Evolutionary conservation across 768 basidiomycete genomes (phyloP), one percentile per base, ranked within the genome.

Genomic region (Tylopilus plumbeoviolaceoides): DNA sequence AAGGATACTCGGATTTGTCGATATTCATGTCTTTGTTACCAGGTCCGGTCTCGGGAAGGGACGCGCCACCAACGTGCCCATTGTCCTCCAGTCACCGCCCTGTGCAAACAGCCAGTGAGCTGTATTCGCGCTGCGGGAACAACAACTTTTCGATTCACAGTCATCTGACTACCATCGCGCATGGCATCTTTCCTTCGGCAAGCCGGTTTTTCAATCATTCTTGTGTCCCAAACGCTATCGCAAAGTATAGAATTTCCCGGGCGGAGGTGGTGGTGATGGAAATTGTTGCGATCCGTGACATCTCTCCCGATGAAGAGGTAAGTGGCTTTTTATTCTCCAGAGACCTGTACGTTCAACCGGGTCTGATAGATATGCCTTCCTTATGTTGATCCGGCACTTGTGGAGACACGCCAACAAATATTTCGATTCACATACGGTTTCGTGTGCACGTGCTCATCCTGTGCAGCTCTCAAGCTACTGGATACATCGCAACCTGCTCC

Each of bases 191-290:
- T 23, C 23, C 90, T 8, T 66, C 81, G 10, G 84, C 90, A 2
- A 91, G 90, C 61, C 77, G 88, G n/a, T 63, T 81, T 12, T 89
- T 91, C 72, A 92, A 92, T 62, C 90, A 92, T 62, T 89, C 87
- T 6, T 92, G 90, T 65, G 59, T 78, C 17, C 88, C 90, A 1
- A 90, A 89, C 58, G 85, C 86, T 15, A 79, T 78, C 23, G 73
- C 80, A 30, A 85, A 80, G 63, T 89, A 86, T 60, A 62, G 68
- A 42, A 69, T 88, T 15, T 61, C 56, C 21, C 63, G 58, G 2
- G 67, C 62, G 8, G 59, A 72, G 39, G 59, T 68, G 4, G 77
- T 81, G 3, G 56, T 56, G 12, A 86, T 91, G 84, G 78, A 87
- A 55, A 71, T 91, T 4, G 73, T 87, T 9, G 80, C 85, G 2